Conservation (phyloP, 306 rosid species). For the Alnus glutinosa region DNA sequence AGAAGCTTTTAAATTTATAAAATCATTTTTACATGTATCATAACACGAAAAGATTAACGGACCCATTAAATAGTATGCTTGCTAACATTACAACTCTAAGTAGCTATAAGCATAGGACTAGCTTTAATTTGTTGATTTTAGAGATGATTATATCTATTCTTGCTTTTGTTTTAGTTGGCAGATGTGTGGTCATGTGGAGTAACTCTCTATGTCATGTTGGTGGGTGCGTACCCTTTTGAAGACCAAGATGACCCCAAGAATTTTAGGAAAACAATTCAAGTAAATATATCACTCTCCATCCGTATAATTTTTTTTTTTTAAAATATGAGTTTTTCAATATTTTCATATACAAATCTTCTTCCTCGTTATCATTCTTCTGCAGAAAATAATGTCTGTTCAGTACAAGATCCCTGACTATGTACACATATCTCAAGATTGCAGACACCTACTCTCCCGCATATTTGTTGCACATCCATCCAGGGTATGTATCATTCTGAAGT, state of each 20-base stretch:
- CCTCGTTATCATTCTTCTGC: constrained; percentile 19
- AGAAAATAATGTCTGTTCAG: constrained; percentile 65
- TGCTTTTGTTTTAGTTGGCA: constrained; percentile 45
- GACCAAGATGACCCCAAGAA: constrained; percentile 79
- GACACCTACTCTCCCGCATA: constrained; percentile 64
- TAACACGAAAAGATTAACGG: neutral
- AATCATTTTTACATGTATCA: neutral
- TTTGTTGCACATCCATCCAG: constrained; percentile 61
- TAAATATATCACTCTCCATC: neutral
- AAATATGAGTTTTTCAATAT: neutral
- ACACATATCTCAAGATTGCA: constrained; percentile 75
- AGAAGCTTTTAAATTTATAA: neutral
- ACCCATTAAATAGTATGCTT: neutral
- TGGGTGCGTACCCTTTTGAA: constrained; percentile 81
- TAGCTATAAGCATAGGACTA: neutral
- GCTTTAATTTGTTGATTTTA: neutral
- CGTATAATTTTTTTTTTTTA: neutral
- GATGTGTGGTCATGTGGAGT: constrained; percentile 90
- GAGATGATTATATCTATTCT: neutral
- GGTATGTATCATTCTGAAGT: constrained; percentile 41
- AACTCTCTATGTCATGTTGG: constrained; percentile 83
- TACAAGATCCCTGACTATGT: constrained; percentile 75
- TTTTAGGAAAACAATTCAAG: constrained; percentile 80
- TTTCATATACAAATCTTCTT: neutral
- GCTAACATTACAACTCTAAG: neutral